Evolutionary conservation across 129 eudicot species (phyloP).

Genomic region (Ambrosia trifida): DNA sequence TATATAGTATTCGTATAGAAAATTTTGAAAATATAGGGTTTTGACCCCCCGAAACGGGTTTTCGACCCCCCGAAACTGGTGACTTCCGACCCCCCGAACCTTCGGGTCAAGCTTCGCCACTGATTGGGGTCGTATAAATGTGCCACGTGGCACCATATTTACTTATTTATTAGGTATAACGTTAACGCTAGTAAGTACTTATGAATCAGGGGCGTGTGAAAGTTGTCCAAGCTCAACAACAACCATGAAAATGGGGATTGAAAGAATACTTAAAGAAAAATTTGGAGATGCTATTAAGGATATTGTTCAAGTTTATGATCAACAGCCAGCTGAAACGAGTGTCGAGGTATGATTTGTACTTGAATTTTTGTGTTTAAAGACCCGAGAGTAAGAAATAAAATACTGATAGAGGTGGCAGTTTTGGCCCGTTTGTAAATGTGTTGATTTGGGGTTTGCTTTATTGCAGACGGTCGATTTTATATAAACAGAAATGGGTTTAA

Average conservation of each 20-base stretch:
- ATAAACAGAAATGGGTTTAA: not conserved
- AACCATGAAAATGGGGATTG: constrained; percentile 94
- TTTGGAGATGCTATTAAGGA: constrained; percentile 83
- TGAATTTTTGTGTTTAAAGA: not conserved
- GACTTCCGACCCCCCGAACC: no score
- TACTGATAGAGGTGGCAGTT: not conserved
- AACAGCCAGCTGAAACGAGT: constrained; percentile 55
- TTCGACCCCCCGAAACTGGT: no score
- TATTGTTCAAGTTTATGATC: constrained; percentile 70
- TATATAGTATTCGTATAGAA: no score
- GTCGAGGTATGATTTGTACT: constrained; percentile 54
- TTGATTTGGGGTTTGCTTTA: not conserved
- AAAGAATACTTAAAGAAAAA: constrained; percentile 77
- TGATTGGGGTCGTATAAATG: no score
- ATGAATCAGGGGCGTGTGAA: constrained; percentile 79
- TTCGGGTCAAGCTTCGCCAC: no score
- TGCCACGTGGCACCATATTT: not conserved
- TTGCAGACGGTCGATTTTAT: not conserved
- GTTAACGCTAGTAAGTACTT: not conserved
- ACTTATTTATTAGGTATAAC: not conserved
- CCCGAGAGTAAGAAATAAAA: not conserved
- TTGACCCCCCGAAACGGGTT: no score
- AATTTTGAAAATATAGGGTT: no score
- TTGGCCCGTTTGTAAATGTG: not conserved
- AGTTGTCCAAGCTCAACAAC: constrained; percentile 93